Conservation (phyloP, 306 rosid genomes). For the Purshia tridentata region DNA sequence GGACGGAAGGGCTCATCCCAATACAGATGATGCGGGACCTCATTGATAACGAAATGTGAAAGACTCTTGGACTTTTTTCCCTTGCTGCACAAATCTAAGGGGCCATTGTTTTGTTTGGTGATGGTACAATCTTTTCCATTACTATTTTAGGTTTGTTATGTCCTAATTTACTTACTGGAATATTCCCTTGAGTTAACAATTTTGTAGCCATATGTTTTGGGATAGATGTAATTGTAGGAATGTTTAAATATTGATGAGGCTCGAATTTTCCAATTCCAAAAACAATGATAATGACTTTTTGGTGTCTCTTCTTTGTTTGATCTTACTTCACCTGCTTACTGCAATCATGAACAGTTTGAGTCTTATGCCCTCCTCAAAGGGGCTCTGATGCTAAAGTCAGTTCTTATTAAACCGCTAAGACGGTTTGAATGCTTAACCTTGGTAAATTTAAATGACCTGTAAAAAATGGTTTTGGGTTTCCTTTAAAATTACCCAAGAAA, state of each 20-base stretch:
- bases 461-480: too few species aligned
- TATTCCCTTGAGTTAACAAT: constrained; percentile 23
- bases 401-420: too few species aligned
- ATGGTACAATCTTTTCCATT: background rate
- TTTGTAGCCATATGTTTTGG: constrained; percentile 31
- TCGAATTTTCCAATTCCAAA: too few species aligned
- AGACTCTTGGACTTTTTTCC: background rate
- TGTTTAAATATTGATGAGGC: background rate
- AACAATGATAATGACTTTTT: too few species aligned
- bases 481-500: too few species aligned
- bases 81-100: constrained; percentile 7
- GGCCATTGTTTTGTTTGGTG: background rate
- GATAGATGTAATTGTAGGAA: constrained; percentile 18
- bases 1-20: constrained; percentile 91
- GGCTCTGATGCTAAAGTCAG: too few species aligned
- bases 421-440: too few species aligned
- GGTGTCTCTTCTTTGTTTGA: too few species aligned
- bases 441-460: too few species aligned
- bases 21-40: constrained; percentile 94
- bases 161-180: background rate
- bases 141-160: constrained; percentile 18
- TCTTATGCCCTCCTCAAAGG: too few species aligned
- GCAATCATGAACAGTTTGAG: too few species aligned
- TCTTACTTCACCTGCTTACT: too few species aligned
- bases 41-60: constrained; percentile 69